Evolutionary conservation across 805 yeast genomes (phyloP).

Genomic region (Cyberlindnera maritima): DNA sequence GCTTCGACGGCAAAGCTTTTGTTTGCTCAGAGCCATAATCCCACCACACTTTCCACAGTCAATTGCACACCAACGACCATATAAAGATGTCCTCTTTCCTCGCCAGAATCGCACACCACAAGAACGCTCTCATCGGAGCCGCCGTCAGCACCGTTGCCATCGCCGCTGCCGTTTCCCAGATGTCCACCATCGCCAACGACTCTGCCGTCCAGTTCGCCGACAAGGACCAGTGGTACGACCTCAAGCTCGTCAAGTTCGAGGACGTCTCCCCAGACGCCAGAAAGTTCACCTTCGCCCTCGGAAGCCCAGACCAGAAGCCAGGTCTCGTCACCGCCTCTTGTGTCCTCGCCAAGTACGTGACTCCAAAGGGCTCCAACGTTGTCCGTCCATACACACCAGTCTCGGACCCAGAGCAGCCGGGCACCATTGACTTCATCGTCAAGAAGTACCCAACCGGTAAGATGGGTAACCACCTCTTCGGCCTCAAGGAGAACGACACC

Average conservation of each 20-base stretch:
- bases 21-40: background rate
- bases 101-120: constrained; percentile 23
- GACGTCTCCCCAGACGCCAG: constrained; percentile 63
- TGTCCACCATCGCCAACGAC: constrained; percentile 31
- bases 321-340: constrained; percentile 82
- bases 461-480: constrained; percentile 70
- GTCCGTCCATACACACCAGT: constrained; percentile 82
- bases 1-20: no score
- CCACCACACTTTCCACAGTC: background rate
- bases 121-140: constrained; percentile 31
- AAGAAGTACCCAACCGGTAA: constrained; percentile 85
- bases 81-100: constrained; percentile 27
- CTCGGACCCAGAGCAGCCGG: constrained; percentile 64
- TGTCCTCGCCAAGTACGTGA: constrained; percentile 74
- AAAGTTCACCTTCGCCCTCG: constrained; percentile 67
- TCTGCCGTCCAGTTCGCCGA: constrained; percentile 53
- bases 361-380: constrained; percentile 82
- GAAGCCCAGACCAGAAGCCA: constrained; percentile 59
- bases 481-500: constrained; percentile 74
- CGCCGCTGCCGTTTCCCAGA: constrained; percentile 29
- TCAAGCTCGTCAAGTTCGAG: constrained; percentile 48
- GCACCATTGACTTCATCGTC: constrained; percentile 74
- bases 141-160: constrained; percentile 49
- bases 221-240: constrained; percentile 69
- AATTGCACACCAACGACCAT: background rate